Conservation (phyloP, 768 basidiomycete species). For the Leccinum rimulosum region DNA sequence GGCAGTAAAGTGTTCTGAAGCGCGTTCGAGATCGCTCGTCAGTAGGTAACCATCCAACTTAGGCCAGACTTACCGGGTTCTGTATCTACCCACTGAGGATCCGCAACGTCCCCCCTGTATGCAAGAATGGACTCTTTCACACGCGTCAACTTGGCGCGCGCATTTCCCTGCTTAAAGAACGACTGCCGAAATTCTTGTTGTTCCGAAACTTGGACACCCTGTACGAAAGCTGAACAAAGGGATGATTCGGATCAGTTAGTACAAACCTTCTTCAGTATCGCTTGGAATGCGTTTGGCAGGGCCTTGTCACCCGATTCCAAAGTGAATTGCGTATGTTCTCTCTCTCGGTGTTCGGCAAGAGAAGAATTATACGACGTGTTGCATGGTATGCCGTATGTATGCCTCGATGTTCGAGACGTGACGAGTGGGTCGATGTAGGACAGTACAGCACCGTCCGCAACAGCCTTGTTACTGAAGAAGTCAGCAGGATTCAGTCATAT, state of each 20-base stretch:
- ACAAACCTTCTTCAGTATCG: constrained; percentile 35
- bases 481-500: background rate
- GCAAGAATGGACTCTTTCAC: constrained; percentile 7
- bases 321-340: constrained; percentile 23
- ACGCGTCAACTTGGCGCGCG: background rate
- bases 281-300: constrained; percentile 35
- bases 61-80: constrained; percentile 8
- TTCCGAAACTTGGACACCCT: constrained; percentile 20
- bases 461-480: constrained; percentile 40
- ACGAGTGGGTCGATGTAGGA: constrained; percentile 47
- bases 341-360: constrained; percentile 36
- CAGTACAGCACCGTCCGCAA: constrained; percentile 47
- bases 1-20: constrained; percentile 4
- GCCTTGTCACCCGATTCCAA: constrained; percentile 25
- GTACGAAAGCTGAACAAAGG: background rate
- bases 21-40: background rate
- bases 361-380: constrained; percentile 23
- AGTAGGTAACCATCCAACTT: background rate
- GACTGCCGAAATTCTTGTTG: constrained; percentile 18
- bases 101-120: constrained; percentile 9
- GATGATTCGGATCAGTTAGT: too few species aligned
- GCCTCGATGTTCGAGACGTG: constrained; percentile 39
- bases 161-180: background rate
- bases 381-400: constrained; percentile 38
- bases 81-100: constrained; percentile 14